phyloP scores from a whole-genome alignment of 2,329 filamentous ascomycete species.

The Trichoderma sp. region DNA sequence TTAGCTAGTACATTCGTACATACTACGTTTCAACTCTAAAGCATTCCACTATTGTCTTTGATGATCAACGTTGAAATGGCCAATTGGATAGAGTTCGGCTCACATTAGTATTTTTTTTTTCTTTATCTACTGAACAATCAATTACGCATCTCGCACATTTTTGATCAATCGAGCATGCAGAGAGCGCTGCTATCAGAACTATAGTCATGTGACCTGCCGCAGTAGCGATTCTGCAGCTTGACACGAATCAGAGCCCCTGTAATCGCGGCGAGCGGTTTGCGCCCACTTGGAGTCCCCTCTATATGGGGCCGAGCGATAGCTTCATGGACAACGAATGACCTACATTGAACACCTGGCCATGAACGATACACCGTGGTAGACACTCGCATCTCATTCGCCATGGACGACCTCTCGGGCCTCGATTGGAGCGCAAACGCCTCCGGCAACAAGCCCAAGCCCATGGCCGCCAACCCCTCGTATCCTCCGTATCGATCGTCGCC shows the following conservation, averaged over 20 bases:
- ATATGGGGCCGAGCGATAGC: constrained; percentile 10
- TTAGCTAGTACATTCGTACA: not conserved
- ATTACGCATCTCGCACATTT: not conserved
- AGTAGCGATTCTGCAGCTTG: constrained; percentile 4
- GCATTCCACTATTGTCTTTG: not conserved
- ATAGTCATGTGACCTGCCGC: constrained; percentile 20
- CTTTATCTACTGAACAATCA: no score
- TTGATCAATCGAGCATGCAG: not conserved
- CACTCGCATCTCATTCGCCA: constrained; percentile 41
- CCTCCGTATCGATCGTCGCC: constrained; percentile 59
- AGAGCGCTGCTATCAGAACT: not conserved
- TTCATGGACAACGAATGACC: constrained; percentile 31
- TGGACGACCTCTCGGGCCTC: constrained; percentile 66
- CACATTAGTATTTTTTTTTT: not conserved
- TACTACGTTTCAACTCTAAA: not conserved
- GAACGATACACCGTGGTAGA: constrained; percentile 35
- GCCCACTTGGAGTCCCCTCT: constrained; percentile 17
- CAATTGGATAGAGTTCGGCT: not conserved
- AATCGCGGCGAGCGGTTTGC: constrained; percentile 16
- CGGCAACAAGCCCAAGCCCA: constrained; percentile 42
- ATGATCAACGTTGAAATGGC: not conserved
- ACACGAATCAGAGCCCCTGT: constrained; percentile 25
- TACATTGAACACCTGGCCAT: constrained; percentile 34
- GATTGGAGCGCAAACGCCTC: constrained; percentile 59
- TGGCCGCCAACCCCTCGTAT: constrained; percentile 52